phyloP scores from a whole-genome alignment of 2,329 filamentous ascomycete genomes.

The Cercospora sp. region DNA sequence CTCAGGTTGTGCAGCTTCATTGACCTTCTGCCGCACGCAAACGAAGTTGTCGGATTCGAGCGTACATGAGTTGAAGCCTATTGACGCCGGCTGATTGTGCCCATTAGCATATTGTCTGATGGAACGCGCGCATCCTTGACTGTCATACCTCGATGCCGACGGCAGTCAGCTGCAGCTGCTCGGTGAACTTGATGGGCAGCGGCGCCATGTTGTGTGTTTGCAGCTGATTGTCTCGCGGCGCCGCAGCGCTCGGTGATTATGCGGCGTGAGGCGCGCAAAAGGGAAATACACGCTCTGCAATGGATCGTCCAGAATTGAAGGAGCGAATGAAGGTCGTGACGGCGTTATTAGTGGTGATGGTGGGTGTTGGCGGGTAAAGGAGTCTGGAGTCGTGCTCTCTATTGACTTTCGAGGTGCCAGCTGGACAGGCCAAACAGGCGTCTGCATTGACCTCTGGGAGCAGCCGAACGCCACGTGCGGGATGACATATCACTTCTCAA shows the following conservation, averaged over 20 bases:
- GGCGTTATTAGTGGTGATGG: constrained; percentile 29
- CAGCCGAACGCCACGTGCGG: constrained; percentile 5
- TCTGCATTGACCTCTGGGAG: background rate
- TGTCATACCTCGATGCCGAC: constrained; percentile 49
- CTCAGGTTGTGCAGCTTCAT: constrained; percentile 79
- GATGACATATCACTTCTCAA: constrained; percentile 5
- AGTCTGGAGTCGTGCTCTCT: constrained; percentile 1
- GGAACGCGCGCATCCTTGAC: background rate
- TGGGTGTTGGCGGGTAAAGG: constrained; percentile 6
- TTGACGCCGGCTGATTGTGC: constrained; percentile 60
- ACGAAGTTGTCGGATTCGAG: constrained; percentile 97
- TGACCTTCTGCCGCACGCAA: constrained; percentile 93
- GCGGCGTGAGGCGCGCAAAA: constrained; percentile 8
- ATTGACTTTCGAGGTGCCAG: constrained; percentile 8
- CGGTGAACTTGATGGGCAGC: constrained; percentile 89
- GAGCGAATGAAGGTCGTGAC: constrained; percentile 39
- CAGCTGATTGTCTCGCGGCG: constrained; percentile 29
- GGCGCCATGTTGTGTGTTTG: constrained; percentile 54
- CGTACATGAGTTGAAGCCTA: constrained; percentile 89
- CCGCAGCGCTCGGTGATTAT: constrained; percentile 25
- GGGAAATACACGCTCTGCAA: constrained; percentile 16
- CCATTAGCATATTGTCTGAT: background rate
- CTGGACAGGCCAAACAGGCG: background rate
- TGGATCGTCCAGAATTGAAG: constrained; percentile 27
- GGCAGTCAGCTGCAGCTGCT: constrained; percentile 70